Evolutionary conservation across 805 yeast genomes (phyloP), one percentile per base, ranked within the genome.

Genomic region (Metschnikowia rubicola): DNA sequence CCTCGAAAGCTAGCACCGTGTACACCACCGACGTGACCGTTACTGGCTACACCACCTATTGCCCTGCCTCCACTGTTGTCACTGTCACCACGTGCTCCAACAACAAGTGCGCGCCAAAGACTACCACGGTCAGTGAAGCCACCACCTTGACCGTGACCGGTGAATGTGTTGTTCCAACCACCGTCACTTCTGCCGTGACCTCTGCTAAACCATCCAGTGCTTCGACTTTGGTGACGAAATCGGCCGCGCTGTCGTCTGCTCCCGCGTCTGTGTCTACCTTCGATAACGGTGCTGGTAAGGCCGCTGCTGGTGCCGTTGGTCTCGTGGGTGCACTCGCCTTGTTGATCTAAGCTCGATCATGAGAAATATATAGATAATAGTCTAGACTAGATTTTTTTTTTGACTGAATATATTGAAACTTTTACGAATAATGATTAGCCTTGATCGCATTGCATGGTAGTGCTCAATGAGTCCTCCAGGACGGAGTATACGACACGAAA

Each of bases 201-300:
- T 10, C 34, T 30, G 35, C 41, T 37, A 35, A 19, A 38, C 21
- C 41, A 17, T 9, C 39, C 17, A 17, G 15, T 28, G 10, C 28
- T 26, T 40, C 37, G 2, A 35, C 26, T 21, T 21, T 21, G 26
- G 26, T 5, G 26, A 21, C 26, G 7, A 21, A 21, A 40, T 4
- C 26, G 8, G 26, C 52, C 13, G 21, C 42, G 8, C 32, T 35
- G 10, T 30, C 47, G 29, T 39, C 31, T 11, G 6, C 39, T 13
- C 29, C 37, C 3, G 52, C 52, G 9, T 12, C 40, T 13, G 35
- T 31, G 30, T 21, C 48, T 12, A 26, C 38, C 13, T 36, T 52
- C 17, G 31, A 37, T 43, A 52, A 60, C 57, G 67, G 61, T 53
- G 72, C 67, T 58, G 67, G 63, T 52, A 74, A 70, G 63, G 70